Evolutionary conservation across 495 filamentous ascomycete species (phyloP).

Genomic region (Penicillium tannophilum): DNA sequence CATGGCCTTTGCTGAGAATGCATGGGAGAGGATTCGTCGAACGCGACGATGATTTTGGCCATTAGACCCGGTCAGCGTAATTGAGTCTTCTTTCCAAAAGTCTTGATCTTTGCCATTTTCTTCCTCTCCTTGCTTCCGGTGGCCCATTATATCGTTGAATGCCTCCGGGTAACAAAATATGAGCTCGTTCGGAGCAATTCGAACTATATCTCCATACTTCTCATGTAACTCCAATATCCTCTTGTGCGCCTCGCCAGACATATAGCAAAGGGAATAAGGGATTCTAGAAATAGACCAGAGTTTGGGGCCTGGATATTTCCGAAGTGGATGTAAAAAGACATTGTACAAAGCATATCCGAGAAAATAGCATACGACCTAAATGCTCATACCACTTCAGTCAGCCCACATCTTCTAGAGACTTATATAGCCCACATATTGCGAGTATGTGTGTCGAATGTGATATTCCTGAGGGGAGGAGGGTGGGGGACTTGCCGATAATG

Average conservation of each 20-base stretch:
- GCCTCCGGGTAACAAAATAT: constrained; percentile 50
- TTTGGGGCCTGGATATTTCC: constrained; percentile 49
- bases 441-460: no score
- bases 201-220: constrained; percentile 49
- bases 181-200: constrained; percentile 45
- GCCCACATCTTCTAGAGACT: no score
- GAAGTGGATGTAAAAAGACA: constrained; percentile 45
- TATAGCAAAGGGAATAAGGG: constrained; percentile 30
- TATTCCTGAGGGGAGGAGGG: no score
- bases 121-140: constrained; percentile 22
- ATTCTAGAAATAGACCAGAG: constrained; percentile 43
- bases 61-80: constrained; percentile 16
- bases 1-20: constrained; percentile 53
- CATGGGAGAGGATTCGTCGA: constrained; percentile 42
- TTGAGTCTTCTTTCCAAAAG: constrained; percentile 10
- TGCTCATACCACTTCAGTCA: no score
- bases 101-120: constrained; percentile 20
- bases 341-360: constrained; percentile 36
- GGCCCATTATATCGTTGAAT: constrained; percentile 59
- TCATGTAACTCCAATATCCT: constrained; percentile 43
- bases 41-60: constrained; percentile 27
- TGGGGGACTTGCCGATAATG: no score
- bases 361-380: no score
- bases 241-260: constrained; percentile 38
- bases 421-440: no score